A percentile compares a stretch with the other conserved stretches of the same genome.
phyloP scores from a whole-genome alignment of 768 basidiomycete genomes.

The Termitomyces eurrhizus region DNA sequence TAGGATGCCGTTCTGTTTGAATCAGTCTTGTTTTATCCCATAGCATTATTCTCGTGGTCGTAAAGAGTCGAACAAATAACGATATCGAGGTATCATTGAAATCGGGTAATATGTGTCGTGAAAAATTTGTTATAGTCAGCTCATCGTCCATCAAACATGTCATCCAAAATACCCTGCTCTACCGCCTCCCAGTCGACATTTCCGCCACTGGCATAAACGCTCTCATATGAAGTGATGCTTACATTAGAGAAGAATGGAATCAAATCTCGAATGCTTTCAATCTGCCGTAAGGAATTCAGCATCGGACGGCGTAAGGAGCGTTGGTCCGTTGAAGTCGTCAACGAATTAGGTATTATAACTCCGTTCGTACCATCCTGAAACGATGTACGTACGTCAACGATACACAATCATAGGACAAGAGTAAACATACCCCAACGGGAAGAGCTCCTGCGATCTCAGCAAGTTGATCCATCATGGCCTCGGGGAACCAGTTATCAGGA shows the following conservation, averaged over 20 bases:
- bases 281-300: slow-evolving; percentile 61
- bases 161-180: slow-evolving; percentile 73
- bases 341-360: slow-evolving; percentile 21
- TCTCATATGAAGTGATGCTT: slow-evolving; percentile 87
- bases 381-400: background rate
- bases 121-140: slow-evolving; percentile 3
- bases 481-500: slow-evolving; percentile 78
- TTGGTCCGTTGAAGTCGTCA: slow-evolving; percentile 30
- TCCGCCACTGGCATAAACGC: slow-evolving; percentile 78
- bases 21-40: background rate
- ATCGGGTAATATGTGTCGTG: slow-evolving; percentile 12
- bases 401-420: background rate
- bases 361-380: slow-evolving; percentile 26
- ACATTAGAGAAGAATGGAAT: slow-evolving; percentile 89
- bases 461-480: slow-evolving; percentile 87
- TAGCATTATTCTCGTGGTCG: background rate
- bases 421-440: slow-evolving; percentile 38
- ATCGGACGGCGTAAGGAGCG: slow-evolving; percentile 69
- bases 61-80: background rate
- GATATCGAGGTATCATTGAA: slow-evolving; percentile 13
- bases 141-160: slow-evolving; percentile 86
- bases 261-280: slow-evolving; percentile 82
- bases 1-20: background rate
- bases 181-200: slow-evolving; percentile 89
- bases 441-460: slow-evolving; percentile 77